These are phyloP conservation scores for Trifolium subterraneum DNA, from an alignment of 306 rosid genomes.

Conservation along the genomic window DNA sequence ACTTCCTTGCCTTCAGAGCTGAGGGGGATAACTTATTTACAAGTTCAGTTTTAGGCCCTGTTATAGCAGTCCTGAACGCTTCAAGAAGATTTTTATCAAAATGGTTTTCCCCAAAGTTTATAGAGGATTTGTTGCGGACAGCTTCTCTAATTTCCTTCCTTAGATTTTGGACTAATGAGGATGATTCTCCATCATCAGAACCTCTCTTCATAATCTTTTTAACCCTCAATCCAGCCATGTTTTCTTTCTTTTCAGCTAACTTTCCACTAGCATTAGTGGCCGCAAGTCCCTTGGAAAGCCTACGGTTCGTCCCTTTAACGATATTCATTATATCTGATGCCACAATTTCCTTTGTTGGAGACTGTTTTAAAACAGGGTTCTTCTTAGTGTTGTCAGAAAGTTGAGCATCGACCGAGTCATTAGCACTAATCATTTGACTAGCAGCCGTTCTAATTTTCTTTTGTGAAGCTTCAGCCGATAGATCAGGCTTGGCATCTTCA, in stretches of 20 bases:
- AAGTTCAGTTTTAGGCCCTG: slow-evolving; percentile 77
- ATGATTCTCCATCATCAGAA: slow-evolving; percentile 75
- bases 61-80: slow-evolving; percentile 88
- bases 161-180: slow-evolving; percentile 72
- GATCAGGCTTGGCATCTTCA: slow-evolving; percentile 55
- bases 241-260: slow-evolving; percentile 59
- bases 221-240: slow-evolving; percentile 77
- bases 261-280: slow-evolving; percentile 46
- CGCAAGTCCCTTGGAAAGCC: slow-evolving; percentile 55
- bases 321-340: slow-evolving; percentile 71
- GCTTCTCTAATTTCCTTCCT: slow-evolving; percentile 94
- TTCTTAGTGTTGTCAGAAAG: slow-evolving; percentile 49
- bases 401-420: slow-evolving; percentile 39
- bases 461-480: slow-evolving; percentile 45
- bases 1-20: slow-evolving; percentile 76
- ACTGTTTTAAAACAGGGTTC: slow-evolving; percentile 45
- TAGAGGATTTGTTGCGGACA: slow-evolving; percentile 69
- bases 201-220: slow-evolving; percentile 96
- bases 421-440: slow-evolving; percentile 41
- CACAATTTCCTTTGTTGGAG: slow-evolving; percentile 45
- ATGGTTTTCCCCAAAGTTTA: slow-evolving; percentile 70
- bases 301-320: slow-evolving; percentile 65
- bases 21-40: slow-evolving; percentile 62
- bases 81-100: slow-evolving; percentile 92
- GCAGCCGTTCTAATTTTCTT: slow-evolving; percentile 63